Conservation (phyloP, 768 basidiomycete genomes). For the Serendipita sp. region DNA sequence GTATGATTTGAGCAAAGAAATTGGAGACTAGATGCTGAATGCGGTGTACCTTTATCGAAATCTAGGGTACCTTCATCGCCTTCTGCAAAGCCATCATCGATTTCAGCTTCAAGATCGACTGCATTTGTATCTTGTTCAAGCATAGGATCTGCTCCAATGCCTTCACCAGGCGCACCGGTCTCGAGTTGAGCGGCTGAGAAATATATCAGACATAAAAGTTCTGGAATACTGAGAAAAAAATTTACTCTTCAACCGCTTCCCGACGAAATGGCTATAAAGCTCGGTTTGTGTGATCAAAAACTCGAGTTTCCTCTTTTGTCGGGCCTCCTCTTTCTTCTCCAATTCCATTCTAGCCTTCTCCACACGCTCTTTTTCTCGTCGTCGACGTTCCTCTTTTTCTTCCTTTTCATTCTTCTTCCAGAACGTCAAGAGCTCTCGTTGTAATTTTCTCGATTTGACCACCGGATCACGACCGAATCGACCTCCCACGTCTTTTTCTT, state of each 20-base stretch:
- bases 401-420: conserved; percentile 99
- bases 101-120: conserved; percentile 14
- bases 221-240: conserved; percentile 8
- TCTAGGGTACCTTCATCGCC: conserved; percentile 52
- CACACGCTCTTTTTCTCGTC: conserved; percentile 85
- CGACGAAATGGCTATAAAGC: conserved; percentile 97
- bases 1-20: background rate
- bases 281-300: conserved; percentile 98
- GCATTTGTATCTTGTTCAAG: conserved; percentile 4
- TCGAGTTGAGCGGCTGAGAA: conserved; percentile 58
- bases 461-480: conserved; percentile 18
- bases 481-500: conserved; percentile 36
- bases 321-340: conserved; percentile 81
- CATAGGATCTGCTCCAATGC: conserved; percentile 18
- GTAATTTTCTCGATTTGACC: conserved; percentile 69
- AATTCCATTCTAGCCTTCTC: conserved; percentile 81
- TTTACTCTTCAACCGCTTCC: conserved; percentile 85
- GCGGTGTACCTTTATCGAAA: conserved; percentile 69
- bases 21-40: background rate
- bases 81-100: conserved; percentile 42
- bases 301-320: conserved; percentile 91
- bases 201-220: conserved; percentile 8
- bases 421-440: conserved; percentile 93
- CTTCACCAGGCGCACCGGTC: conserved; percentile 31
- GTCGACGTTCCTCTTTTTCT: conserved; percentile 80